A percentile compares a stretch with the other conserved stretches of the same genome.
phyloP scores from a whole-genome alignment of 176 grass and related monocot species.

The Oryza rufipogon region DNA sequence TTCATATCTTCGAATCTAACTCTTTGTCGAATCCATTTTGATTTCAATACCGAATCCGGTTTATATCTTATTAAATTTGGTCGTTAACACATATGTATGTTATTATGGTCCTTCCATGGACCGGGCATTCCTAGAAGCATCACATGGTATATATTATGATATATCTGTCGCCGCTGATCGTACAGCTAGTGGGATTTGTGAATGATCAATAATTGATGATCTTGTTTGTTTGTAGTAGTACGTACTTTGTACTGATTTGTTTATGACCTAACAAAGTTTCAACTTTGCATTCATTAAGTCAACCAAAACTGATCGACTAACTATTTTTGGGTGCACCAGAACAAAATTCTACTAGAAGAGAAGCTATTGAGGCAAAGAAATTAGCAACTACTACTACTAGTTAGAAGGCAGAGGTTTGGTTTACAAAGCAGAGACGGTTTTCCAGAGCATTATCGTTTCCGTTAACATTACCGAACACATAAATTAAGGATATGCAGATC shows the following conservation, averaged over 20 bases:
- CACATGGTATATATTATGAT: slow-evolving; percentile 36
- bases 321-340: neutral
- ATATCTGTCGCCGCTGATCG: slow-evolving; percentile 19
- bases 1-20: too few relatives aligned
- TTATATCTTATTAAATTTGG: too few relatives aligned
- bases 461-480: neutral
- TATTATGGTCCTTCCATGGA: neutral
- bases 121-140: slow-evolving; percentile 32
- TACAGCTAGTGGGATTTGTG: slow-evolving; percentile 29
- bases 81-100: neutral
- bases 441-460: neutral
- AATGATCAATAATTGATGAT: slow-evolving; percentile 41
- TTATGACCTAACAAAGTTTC: slow-evolving; percentile 9
- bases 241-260: neutral
- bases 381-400: neutral
- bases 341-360: neutral
- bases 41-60: too few relatives aligned
- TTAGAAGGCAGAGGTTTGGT: neutral
- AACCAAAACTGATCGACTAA: neutral
- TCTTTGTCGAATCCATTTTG: too few relatives aligned
- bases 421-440: neutral
- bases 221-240: neutral
- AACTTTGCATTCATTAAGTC: neutral
- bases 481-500: neutral
- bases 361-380: neutral